A percentile compares a stretch with the other conserved stretches of the same genome.
These are phyloP conservation scores for Malbranchea zuffiana DNA, from an alignment of 2,329 filamentous ascomycete species.

Conservation along the genomic window DNA sequence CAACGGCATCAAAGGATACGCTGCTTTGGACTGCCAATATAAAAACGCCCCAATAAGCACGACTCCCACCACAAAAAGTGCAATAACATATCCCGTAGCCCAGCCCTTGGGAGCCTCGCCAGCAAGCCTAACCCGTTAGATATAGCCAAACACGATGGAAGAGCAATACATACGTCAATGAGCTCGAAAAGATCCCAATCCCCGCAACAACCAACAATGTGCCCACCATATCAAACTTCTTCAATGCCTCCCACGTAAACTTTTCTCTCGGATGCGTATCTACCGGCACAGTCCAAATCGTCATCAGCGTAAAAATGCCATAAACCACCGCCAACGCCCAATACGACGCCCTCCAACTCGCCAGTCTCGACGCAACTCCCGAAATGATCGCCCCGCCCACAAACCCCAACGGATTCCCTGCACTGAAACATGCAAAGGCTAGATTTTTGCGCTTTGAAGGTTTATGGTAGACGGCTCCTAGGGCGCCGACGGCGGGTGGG, in stretches of 20 bases:
- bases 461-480: conserved; percentile 8
- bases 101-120: conserved; percentile 7
- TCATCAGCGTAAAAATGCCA: conserved; percentile 5
- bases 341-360: conserved; percentile 8
- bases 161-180: conserved; percentile 50
- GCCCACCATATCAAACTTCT: conserved; percentile 41
- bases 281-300: conserved; percentile 13
- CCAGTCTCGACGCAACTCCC: background rate
- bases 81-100: conserved; percentile 8
- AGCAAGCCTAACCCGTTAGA: conserved; percentile 2
- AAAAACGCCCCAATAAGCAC: conserved; percentile 4
- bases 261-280: conserved; percentile 19
- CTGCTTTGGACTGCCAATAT: conserved; percentile 5
- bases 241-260: conserved; percentile 10
- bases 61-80: conserved; percentile 6
- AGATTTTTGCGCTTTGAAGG: conserved; percentile 9
- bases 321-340: conserved; percentile 7
- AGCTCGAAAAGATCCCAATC: conserved; percentile 50
- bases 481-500: conserved; percentile 3
- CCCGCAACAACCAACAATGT: conserved; percentile 7
- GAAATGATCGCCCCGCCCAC: conserved; percentile 6
- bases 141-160: background rate
- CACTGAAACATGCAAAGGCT: conserved; percentile 7
- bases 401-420: conserved; percentile 6
- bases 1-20: conserved; percentile 7